Evolutionary conservation across 1,284 basidiomycete species (phyloP), one percentile per base, ranked within the genome.

Genomic region (Macrocystidia cucumis): DNA sequence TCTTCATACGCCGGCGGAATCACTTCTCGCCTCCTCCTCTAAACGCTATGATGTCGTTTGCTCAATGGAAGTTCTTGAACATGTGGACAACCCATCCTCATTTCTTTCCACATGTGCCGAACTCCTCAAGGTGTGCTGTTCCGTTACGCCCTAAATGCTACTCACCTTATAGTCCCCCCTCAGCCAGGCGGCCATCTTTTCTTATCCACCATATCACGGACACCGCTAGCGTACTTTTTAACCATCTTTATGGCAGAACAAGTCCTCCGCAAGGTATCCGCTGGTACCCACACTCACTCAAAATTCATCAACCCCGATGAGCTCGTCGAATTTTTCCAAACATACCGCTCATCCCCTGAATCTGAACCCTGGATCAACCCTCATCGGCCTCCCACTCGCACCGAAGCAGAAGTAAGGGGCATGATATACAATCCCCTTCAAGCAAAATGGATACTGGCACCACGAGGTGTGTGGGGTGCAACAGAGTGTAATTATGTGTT

Each of bases 1-100:
- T 58, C 58, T 76, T n/a, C 79, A 91, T 50, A 71, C 76, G 0
- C 71, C 87, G 0, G 91, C 88, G 0, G 95, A 98, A 54, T 68
- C 72, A 0, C 70, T 91, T 2, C 55, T 80, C 8, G n/a, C n/a
- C n/a, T 50, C 70, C 14, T 73, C 78, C 6, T 55, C 71, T 19
- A 71, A 71, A 44, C 72, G 70, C 29, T 98, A 85, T 54, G 95
- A 98, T 56, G 70, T 95, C 5, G 92, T 99, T 9, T 96, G 91
- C 55, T 88, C 91, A 7, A 92, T 98, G 91, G 96, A 99, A 56
- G 93, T 99, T 11, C 55, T 99, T 28, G 96, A 99, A 63, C 96
- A 99, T 53, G 96, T 99, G 40, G 86, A 96, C 52, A 80, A 92
- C 47, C 95, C 96, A 0, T 69, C 77, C 8, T 72, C 73, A 5